These are phyloP conservation scores for Trifolium fragiferum DNA, from an alignment of 306 rosid genomes.

Conservation along the genomic window DNA sequence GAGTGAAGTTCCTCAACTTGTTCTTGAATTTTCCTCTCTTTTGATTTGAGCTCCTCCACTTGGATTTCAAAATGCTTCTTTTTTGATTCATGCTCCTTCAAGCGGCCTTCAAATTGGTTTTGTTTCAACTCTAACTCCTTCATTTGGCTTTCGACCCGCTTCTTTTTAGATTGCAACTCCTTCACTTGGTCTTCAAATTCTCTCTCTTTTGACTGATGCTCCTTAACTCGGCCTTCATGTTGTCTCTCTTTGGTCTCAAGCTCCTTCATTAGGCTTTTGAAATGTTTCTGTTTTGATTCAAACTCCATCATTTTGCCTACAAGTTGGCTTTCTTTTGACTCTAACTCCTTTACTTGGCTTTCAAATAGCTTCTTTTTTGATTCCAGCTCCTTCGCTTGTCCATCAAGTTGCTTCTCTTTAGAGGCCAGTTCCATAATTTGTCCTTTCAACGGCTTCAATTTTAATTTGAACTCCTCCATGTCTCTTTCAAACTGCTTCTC, in stretches of 20 bases:
- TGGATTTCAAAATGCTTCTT: neutral
- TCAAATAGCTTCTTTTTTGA: neutral
- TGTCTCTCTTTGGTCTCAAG: conserved; percentile 14
- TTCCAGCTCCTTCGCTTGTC: neutral
- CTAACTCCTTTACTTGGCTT: neutral
- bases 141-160: neutral
- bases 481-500: neutral
- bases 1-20: neutral
- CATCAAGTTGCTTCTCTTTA: neutral
- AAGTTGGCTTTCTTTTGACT: neutral
- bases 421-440: neutral
- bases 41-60: neutral
- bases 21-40: neutral
- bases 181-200: neutral
- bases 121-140: neutral
- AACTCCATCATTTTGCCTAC: neutral
- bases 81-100: neutral
- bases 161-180: neutral
- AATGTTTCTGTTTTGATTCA: neutral
- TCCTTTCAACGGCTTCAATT: neutral
- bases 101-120: neutral
- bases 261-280: neutral
- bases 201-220: neutral
- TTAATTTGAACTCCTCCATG: neutral
- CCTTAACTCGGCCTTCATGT: conserved; percentile 10